phyloP scores from a whole-genome alignment of 495 filamentous ascomycete species.

The Trichoderma reesei region DNA sequence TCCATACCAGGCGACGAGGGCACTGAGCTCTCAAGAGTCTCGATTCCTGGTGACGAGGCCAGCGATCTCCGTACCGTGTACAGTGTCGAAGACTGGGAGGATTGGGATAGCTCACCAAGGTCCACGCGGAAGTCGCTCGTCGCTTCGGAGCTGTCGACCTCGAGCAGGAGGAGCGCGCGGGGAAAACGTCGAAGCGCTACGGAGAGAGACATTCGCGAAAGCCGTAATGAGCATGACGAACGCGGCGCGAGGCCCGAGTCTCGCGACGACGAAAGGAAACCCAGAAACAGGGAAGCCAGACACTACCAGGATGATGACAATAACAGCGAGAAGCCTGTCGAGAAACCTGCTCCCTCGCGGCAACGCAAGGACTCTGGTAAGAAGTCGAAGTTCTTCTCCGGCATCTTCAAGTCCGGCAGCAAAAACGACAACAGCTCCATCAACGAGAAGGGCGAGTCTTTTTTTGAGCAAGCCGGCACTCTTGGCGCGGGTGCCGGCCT shows the following conservation, averaged over 20 bases:
- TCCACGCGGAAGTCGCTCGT: slow-evolving; percentile 14
- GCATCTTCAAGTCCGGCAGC: slow-evolving; percentile 9
- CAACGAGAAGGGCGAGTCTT: slow-evolving; percentile 37
- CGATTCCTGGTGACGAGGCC: not conserved
- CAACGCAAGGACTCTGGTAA: slow-evolving; percentile 13
- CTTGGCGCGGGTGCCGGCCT: slow-evolving; percentile 52
- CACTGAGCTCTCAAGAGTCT: not conserved
- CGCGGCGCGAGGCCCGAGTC: slow-evolving; percentile 32
- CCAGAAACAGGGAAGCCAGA: slow-evolving; percentile 18
- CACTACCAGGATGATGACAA: slow-evolving; percentile 24
- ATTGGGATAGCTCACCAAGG: slow-evolving; percentile 4
- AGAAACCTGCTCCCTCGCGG: slow-evolving; percentile 29
- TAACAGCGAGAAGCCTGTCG: slow-evolving; percentile 16
- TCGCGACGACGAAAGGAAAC: slow-evolving; percentile 23
- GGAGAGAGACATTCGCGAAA: slow-evolving; percentile 13
- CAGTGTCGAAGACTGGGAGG: slow-evolving; percentile 1
- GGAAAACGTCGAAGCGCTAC: slow-evolving; percentile 15
- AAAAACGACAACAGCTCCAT: slow-evolving; percentile 15
- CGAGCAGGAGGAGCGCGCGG: slow-evolving; percentile 18
- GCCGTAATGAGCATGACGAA: slow-evolving; percentile 18
- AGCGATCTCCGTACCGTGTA: not conserved
- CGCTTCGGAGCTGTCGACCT: slow-evolving; percentile 11
- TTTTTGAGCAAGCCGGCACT: slow-evolving; percentile 55
- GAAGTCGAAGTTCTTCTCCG: not conserved
- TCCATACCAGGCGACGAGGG: not conserved